These are phyloP conservation scores for Nemania bipapillata DNA, from an alignment of 2,329 filamentous ascomycete genomes.

Conservation along the genomic window DNA sequence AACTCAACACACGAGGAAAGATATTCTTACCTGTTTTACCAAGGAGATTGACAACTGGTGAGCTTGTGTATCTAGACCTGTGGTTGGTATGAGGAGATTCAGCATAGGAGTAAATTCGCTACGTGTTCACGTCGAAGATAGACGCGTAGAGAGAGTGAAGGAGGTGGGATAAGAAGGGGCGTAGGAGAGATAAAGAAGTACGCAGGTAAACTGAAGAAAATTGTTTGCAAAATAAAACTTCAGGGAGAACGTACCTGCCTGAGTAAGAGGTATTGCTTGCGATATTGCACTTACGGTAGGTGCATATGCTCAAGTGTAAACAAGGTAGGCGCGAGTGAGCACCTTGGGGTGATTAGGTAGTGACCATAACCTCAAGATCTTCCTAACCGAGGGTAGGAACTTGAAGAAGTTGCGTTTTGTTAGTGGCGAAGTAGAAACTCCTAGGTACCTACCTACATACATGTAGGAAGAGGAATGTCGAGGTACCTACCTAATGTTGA, in stretches of 20 bases:
- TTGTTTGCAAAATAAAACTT: too few relatives aligned
- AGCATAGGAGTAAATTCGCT: background rate
- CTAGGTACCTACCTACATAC: too few relatives aligned
- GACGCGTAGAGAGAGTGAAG: background rate
- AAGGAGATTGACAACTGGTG: background rate
- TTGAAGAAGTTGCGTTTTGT: background rate
- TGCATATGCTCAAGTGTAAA: too few relatives aligned
- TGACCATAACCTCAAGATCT: background rate
- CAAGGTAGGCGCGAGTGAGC: too few relatives aligned
- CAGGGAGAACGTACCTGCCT: too few relatives aligned
- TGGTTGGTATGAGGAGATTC: background rate
- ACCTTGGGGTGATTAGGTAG: background rate
- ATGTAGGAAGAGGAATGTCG: too few relatives aligned
- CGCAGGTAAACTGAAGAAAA: too few relatives aligned
- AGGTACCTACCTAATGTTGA: background rate
- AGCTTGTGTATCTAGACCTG: background rate
- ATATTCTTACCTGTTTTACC: background rate
- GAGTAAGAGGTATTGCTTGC: too few relatives aligned
- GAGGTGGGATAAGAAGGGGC: background rate
- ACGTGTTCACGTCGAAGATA: too few relatives aligned
- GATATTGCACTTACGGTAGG: too few relatives aligned
- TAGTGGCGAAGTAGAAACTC: too few relatives aligned
- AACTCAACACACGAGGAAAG: background rate
- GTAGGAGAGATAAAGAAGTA: background rate
- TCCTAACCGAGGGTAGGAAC: background rate